Conservation (phyloP, 176 grass and related monocot genomes). For the Phragmites australis region DNA sequence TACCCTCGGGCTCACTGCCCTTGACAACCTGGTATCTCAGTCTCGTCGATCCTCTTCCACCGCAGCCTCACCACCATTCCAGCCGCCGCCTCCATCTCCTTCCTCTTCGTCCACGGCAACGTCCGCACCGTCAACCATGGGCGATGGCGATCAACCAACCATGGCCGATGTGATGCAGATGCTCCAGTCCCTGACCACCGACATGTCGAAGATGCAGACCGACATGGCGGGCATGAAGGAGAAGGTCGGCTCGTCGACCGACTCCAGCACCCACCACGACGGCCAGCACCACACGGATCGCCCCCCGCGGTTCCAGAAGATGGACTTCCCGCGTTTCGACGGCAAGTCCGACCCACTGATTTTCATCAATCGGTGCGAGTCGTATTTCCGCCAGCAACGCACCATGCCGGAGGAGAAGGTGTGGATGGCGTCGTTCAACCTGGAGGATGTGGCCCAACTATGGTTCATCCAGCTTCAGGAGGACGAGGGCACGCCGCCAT, state of each 20-base stretch:
- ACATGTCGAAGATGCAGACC: background rate
- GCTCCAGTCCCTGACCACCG: background rate
- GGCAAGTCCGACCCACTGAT: background rate
- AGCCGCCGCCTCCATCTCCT: background rate
- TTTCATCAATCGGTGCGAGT: background rate
- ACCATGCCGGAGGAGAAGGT: background rate
- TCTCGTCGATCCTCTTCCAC: background rate
- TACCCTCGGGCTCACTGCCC: too few relatives aligned
- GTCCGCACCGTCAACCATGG: background rate
- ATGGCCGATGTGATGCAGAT: background rate
- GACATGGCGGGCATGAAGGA: background rate
- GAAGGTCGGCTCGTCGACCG: background rate
- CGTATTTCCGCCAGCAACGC: background rate
- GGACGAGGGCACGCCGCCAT: background rate
- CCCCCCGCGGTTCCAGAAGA: background rate
- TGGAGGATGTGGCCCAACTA: too few relatives aligned
- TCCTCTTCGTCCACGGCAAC: background rate
- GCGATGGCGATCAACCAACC: background rate
- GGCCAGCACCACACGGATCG: background rate
- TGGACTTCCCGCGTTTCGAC: background rate
- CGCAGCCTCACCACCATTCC: background rate
- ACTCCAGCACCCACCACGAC: background rate
- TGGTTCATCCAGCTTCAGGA: background rate
- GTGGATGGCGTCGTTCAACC: background rate
- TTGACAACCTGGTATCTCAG: conserved; percentile 10